These are phyloP conservation scores for Chalaropsis thielavioides DNA, from an alignment of 2,329 filamentous ascomycete species.

Conservation along the genomic window DNA sequence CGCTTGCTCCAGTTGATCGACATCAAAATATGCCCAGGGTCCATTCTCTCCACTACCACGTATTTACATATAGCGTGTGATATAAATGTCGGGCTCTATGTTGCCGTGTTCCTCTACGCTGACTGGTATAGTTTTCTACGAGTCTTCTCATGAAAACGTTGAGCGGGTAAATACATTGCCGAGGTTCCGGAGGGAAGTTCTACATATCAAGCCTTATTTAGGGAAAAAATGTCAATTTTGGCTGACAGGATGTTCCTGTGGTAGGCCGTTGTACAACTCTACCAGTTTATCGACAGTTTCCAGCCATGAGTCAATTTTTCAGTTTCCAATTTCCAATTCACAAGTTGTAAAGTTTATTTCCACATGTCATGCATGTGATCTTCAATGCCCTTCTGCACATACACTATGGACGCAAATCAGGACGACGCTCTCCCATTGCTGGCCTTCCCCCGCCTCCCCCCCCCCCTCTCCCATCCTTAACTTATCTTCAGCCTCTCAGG, in stretches of 20 bases:
- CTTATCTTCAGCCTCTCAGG: conserved; percentile 19
- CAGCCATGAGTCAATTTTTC: background rate
- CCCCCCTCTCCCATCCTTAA: conserved; percentile 10
- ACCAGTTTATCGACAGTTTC: background rate
- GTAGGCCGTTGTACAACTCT: no score
- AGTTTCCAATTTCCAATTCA: background rate
- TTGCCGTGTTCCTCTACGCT: background rate
- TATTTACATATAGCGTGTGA: background rate
- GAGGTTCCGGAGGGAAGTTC: no score
- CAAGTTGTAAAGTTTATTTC: background rate
- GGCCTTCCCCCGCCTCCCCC: background rate
- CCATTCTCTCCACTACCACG: background rate
- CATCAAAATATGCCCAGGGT: background rate
- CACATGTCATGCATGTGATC: conserved; percentile 2
- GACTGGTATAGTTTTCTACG: background rate
- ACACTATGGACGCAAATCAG: background rate
- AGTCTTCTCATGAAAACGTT: no score
- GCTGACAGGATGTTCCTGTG: no score
- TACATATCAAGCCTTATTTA: no score
- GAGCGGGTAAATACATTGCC: no score
- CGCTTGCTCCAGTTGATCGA: background rate
- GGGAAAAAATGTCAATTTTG: no score
- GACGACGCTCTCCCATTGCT: background rate
- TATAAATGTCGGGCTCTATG: background rate
- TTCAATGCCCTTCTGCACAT: background rate